phyloP scores from a whole-genome alignment of 176 grass and related monocot species.

The Areca catechu region DNA sequence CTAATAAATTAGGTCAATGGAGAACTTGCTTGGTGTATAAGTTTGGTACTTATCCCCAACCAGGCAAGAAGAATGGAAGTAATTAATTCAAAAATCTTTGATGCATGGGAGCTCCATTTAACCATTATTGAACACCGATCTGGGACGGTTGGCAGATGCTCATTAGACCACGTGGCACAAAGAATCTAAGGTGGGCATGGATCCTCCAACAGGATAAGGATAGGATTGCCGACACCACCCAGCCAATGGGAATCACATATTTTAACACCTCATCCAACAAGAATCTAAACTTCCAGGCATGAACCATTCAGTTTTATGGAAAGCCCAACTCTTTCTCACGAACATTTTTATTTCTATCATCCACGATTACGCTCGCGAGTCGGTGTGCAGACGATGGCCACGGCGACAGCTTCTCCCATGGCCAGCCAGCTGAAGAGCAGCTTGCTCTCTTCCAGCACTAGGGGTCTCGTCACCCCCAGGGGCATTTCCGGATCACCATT shows the following conservation, averaged over 20 bases:
- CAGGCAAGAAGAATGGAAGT: too few relatives aligned
- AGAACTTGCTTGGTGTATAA: too few relatives aligned
- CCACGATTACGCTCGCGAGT: too few relatives aligned
- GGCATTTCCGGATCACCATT: slow-evolving; percentile 42
- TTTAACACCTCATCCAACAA: slow-evolving; percentile 21
- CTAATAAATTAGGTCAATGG: too few relatives aligned
- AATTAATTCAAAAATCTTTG: too few relatives aligned
- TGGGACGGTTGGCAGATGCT: too few relatives aligned
- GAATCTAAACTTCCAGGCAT: slow-evolving; percentile 6
- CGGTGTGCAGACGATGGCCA: slow-evolving; percentile 37
- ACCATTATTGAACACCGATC: too few relatives aligned
- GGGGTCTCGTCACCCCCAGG: slow-evolving; percentile 30
- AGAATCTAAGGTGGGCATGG: background rate
- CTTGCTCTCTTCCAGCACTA: slow-evolving; percentile 19
- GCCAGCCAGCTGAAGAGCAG: slow-evolving; percentile 69
- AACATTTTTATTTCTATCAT: too few relatives aligned
- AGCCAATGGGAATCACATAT: slow-evolving; percentile 19
- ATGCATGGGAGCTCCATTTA: too few relatives aligned
- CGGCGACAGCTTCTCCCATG: slow-evolving; percentile 71
- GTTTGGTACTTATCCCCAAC: too few relatives aligned
- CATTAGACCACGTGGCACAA: slow-evolving; percentile 10
- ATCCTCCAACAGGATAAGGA: slow-evolving; percentile 25
- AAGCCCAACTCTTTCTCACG: too few relatives aligned
- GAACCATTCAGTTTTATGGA: background rate
- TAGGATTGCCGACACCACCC: slow-evolving; percentile 10